Base-by-base conservation (phyloP, 345 rosid genomes). In the Psidium friedrichsthalianum region DNA sequence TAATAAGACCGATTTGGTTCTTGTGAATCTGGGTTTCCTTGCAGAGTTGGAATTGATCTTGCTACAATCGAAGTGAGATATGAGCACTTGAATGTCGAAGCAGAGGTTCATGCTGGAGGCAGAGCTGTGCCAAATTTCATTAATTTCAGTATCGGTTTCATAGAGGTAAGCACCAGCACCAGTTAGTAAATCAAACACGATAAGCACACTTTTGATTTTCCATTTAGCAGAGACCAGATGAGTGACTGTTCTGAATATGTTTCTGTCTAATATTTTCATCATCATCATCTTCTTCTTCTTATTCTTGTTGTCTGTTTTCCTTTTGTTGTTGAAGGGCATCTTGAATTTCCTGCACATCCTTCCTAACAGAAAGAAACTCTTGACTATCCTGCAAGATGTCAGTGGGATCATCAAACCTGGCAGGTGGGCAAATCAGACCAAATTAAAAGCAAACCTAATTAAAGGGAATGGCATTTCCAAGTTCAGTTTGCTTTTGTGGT, bases 361-460 rank as follows among this genome's bases (percentile, higher is more conserved):
- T 59, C 89, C 90, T 21, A 91, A 53, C 56, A 87, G 87, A 80
- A 91, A 90, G 88, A 90, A 83, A 84, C 86, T 74, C 13, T 21
- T 88, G 8, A 51, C 87, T n/a, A 89, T 92, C 76, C 93, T 92
- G 44, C 85, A 86, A 13, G 90, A 92, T 81, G 89, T 90, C 24
- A 89, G 90, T 74, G 93, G 92, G 83, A 88, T 96, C 82, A 89
- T 96, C 90, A 95, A 90, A 86, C 97, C 98, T 27, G 87, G 93
- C 89, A 86, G 87, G 87, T 94, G 78, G 82, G 56, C 21, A 61
- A 15, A 61, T 27, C 3, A 69, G 16, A 22, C 21, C 40, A 42
- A 24, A 85, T 80, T 76, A 9, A 76, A 8, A 47, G 42, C 29
- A 52, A 58, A n/a, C 16, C 69, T 12, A 58, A 58, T n/a, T 2